Conservation (phyloP, 805 yeast species). For the Wickerhamomyces sydowiorum region DNA sequence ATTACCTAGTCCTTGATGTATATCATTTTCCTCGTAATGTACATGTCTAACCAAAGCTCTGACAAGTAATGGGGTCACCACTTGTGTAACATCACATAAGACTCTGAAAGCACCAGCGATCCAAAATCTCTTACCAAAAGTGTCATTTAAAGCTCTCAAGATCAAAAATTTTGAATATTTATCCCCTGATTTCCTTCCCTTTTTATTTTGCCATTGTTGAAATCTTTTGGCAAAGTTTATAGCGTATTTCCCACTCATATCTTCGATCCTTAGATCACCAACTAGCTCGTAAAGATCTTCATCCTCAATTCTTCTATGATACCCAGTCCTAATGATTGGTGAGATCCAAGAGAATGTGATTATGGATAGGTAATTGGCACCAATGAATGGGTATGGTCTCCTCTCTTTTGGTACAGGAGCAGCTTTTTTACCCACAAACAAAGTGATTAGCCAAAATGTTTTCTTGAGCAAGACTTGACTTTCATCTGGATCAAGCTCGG, state of each 20-base stretch:
- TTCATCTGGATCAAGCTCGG: not conserved
- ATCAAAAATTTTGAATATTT: conserved; percentile 19
- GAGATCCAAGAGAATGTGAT: conserved; percentile 17
- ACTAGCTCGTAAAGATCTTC: conserved; percentile 46
- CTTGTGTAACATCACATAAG: conserved; percentile 28
- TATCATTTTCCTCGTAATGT: conserved; percentile 36
- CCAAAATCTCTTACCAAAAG: conserved; percentile 29
- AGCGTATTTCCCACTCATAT: conserved; percentile 30
- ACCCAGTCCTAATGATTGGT: conserved; percentile 36
- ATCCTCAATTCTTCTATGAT: conserved; percentile 53
- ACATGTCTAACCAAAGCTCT: conserved; percentile 61
- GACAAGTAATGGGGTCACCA: conserved; percentile 63
- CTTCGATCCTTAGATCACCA: conserved; percentile 28
- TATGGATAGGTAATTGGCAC: conserved; percentile 14
- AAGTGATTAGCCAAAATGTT: not conserved
- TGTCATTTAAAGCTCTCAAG: conserved; percentile 29
- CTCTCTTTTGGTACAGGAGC: conserved; percentile 13
- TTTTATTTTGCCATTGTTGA: conserved; percentile 17
- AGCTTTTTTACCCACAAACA: conserved; percentile 11
- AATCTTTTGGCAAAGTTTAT: conserved; percentile 23
- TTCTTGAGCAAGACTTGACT: not conserved
- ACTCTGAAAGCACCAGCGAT: conserved; percentile 24
- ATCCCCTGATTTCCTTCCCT: conserved; percentile 15
- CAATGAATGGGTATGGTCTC: conserved; percentile 12
- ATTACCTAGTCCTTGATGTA: conserved; percentile 36